Conservation (phyloP, 2,329 filamentous ascomycete genomes). For the Colletotrichum sp. region DNA sequence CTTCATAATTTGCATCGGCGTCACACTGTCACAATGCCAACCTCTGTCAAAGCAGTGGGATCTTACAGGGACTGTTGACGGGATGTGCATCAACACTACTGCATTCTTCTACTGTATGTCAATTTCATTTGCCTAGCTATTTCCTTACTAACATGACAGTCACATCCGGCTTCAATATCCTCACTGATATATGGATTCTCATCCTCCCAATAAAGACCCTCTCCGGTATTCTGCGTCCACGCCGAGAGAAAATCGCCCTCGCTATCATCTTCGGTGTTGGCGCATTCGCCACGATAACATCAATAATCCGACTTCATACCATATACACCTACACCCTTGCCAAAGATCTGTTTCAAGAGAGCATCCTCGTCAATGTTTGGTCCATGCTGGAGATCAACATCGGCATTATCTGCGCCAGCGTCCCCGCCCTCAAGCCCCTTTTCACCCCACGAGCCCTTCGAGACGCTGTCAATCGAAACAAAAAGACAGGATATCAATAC, state of each 20-base stretch:
- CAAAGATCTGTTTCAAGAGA: slow-evolving; percentile 38
- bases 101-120: slow-evolving; percentile 45
- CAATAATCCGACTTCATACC: slow-evolving; percentile 43
- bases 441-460: slow-evolving; percentile 34
- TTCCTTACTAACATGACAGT: slow-evolving; percentile 25
- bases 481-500: not conserved
- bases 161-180: slow-evolving; percentile 49
- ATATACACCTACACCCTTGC: slow-evolving; percentile 42
- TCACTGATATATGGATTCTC: slow-evolving; percentile 52
- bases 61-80: slow-evolving; percentile 30
- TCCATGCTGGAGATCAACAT: slow-evolving; percentile 54
- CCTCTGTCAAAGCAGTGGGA: slow-evolving; percentile 50
- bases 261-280: slow-evolving; percentile 45
- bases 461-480: not conserved
- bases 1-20: slow-evolving; percentile 41
- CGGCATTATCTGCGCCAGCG: slow-evolving; percentile 53
- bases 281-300: slow-evolving; percentile 39
- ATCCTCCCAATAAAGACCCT: slow-evolving; percentile 49
- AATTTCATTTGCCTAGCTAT: not conserved
- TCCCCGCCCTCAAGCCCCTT: slow-evolving; percentile 55
- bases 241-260: slow-evolving; percentile 55
- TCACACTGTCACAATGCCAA: slow-evolving; percentile 45
- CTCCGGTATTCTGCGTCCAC: slow-evolving; percentile 49
- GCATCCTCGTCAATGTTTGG: slow-evolving; percentile 45
- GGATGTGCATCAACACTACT: slow-evolving; percentile 44